Conservation (phyloP, 108 stramenopile species). For the Cyclotella cryptica region DNA sequence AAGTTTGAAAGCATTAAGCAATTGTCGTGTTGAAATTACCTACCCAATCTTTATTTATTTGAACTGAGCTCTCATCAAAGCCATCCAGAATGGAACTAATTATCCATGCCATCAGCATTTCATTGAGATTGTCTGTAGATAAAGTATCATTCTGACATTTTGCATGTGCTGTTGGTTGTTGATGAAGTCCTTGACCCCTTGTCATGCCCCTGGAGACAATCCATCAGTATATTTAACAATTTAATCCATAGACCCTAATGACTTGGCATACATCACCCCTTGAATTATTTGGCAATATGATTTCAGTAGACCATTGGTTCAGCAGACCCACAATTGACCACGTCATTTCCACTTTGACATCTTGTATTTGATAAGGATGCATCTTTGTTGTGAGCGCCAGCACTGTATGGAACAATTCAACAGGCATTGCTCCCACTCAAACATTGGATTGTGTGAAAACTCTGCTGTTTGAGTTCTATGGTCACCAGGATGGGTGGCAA, state of each 20-base stretch:
- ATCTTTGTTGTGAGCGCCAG: neutral
- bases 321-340: conserved; percentile 19
- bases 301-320: neutral
- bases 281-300: neutral
- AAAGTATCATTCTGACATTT: neutral
- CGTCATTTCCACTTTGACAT: conserved; percentile 38
- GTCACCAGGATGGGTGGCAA: neutral
- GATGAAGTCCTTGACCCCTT: neutral
- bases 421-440: conserved; percentile 23
- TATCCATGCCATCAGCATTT: conserved; percentile 21
- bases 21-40: conserved; percentile 19
- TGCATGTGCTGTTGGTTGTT: neutral
- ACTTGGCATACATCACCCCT: neutral
- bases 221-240: conserved; percentile 16
- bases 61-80: neutral
- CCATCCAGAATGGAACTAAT: conserved; percentile 42
- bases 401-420: conserved; percentile 5
- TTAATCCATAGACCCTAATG: conserved; percentile 8
- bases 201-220: conserved; percentile 7
- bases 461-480: neutral
- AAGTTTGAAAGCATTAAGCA: conserved; percentile 21
- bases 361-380: neutral
- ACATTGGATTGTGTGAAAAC: conserved; percentile 1
- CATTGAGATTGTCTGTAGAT: neutral
- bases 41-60: conserved; percentile 1